Percentiles rank a stretch among this genome's conserved stretches.
Conservation (phyloP, 768 basidiomycete genomes). For the Suillus sp. region DNA sequence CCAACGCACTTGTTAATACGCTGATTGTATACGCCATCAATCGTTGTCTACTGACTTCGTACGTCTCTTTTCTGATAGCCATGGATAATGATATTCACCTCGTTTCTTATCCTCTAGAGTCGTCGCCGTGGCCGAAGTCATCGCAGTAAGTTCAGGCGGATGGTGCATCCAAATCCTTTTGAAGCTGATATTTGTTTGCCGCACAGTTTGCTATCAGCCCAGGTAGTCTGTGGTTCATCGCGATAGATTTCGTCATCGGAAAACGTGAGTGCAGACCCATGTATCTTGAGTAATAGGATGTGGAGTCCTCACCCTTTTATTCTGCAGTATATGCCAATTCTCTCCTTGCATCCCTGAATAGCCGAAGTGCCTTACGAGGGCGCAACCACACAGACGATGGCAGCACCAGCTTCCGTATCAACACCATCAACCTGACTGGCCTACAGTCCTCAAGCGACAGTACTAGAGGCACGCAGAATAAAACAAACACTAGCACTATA, state of each 20-base stretch:
- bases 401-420: constrained; percentile 12
- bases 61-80: constrained; percentile 18
- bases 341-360: constrained; percentile 46
- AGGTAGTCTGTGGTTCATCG: constrained; percentile 47
- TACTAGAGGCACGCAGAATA: not conserved
- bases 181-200: not conserved
- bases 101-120: constrained; percentile 12
- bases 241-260: constrained; percentile 51
- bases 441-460: constrained; percentile 11
- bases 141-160: constrained; percentile 17
- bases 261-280: constrained; percentile 37
- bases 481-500: not conserved
- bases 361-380: constrained; percentile 37
- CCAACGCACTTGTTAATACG: constrained; percentile 43
- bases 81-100: not conserved
- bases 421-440: constrained; percentile 4
- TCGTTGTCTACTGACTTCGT: constrained; percentile 52
- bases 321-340: constrained; percentile 49
- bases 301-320: not conserved
- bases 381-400: constrained; percentile 7
- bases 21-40: constrained; percentile 54
- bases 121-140: constrained; percentile 26
- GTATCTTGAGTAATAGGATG: not conserved
- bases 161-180: not conserved
- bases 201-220: constrained; percentile 44